Evolutionary conservation across 2,329 filamentous ascomycete species (phyloP).

Genomic region (Biscogniauxia sp.): DNA sequence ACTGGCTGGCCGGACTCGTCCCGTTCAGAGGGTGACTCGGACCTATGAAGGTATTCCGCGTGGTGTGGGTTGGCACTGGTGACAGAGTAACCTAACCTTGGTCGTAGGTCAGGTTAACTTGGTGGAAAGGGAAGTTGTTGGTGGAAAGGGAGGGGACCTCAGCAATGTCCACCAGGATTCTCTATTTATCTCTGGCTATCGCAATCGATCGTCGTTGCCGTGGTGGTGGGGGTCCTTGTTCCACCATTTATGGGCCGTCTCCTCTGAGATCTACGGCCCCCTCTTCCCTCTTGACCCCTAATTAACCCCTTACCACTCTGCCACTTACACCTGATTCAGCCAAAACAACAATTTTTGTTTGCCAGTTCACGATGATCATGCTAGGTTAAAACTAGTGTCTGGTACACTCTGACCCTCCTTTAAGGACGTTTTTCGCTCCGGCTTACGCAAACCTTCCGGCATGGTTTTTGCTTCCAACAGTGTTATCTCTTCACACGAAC

Average conservation of each 20-base stretch:
- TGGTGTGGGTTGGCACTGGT: not conserved
- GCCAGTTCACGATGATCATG: not conserved
- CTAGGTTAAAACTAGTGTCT: not conserved
- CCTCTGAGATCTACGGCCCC: not conserved
- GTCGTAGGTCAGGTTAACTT: too few relatives aligned
- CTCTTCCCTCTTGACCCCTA: too few relatives aligned
- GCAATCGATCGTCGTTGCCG: not conserved
- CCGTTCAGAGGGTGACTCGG: too few relatives aligned
- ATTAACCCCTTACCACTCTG: too few relatives aligned
- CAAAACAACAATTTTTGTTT: not conserved
- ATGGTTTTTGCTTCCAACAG: not conserved
- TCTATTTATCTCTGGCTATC: not conserved
- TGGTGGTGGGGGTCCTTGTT: not conserved
- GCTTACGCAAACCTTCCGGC: not conserved
- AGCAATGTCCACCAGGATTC: not conserved
- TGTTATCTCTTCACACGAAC: not conserved
- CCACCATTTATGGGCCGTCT: not conserved
- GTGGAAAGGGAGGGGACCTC: not conserved
- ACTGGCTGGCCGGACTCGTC: too few relatives aligned
- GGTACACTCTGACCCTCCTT: not conserved
- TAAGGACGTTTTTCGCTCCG: not conserved
- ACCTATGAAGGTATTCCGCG: not conserved
- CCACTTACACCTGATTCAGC: not conserved
- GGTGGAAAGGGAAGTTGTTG: not conserved
- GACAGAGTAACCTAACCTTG: too few relatives aligned